Base-by-base conservation (phyloP, 495 filamentous ascomycete species). In the Talaromyces proteolyticus region DNA sequence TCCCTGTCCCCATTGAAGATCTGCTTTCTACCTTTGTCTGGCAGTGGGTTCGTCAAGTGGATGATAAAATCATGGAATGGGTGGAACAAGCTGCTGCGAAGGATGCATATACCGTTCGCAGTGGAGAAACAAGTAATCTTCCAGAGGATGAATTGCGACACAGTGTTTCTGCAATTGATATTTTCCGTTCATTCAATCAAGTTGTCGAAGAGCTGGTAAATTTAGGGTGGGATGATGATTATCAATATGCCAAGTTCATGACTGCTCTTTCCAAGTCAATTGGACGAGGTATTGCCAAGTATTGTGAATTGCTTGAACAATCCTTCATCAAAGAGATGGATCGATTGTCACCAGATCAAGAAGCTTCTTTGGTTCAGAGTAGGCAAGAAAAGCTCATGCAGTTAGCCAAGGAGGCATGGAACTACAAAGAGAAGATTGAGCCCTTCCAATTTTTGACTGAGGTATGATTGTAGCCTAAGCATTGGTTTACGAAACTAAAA, bases 401-500 rank as follows among this genome's bases (percentile, higher is more conserved):
- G 56, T 79, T 95, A 55, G 94, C 94, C 1, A 95, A 94, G 64
- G 92, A 95, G 60, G 88, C 89, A n/a, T 95, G 90, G 88, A 86
- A 80, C 46, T 88, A 85, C 51, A 93, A 89, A 61, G 91, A 97
- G 50, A 96, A 89, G 61, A 85, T 95, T 18, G 93, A 99, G 57
- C 94, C 94, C 4, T 99, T 96, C 67, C 92, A 97, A 58, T 99
- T 99, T 73, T 90, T 87, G 53, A 87, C 90, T 3, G 87, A 95
- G 85, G 91, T 94, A 68, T 57, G 73, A 63, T n/a, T 42, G 24
- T 4, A 21, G 8, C 18, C 44, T n/a, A n/a, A n/a, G 10, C 10
- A 18, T 4, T 4, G 42, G 22, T 23, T 53, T 26, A 11, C 8
- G 21, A 38, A 20, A 14, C n/a, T 8, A 26, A 17, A 22, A 6